Percentiles rank a stretch among this genome's conserved stretches.
These are phyloP conservation scores for Trypanosoma brucei DNA, from an alignment of 208 protist genomes.

Conservation along the genomic window DNA sequence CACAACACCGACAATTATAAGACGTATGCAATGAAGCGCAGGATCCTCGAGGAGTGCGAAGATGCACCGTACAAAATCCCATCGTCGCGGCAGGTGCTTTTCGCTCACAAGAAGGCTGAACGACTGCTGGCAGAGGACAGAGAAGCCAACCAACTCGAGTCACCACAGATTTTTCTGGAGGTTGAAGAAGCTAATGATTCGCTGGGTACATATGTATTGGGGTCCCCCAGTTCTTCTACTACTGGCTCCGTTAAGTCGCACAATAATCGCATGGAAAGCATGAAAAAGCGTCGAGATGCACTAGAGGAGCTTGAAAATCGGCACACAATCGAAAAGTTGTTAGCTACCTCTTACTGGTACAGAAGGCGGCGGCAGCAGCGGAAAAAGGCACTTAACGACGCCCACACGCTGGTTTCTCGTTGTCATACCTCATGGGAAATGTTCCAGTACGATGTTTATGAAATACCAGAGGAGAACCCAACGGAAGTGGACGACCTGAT, in stretches of 20 bases:
- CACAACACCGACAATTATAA: constrained; percentile 44
- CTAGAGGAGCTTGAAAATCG: constrained; percentile 15
- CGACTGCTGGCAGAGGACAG: not conserved
- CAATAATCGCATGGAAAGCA: not conserved
- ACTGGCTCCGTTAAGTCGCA: not conserved
- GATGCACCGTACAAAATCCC: constrained; percentile 18
- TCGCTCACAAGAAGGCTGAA: constrained; percentile 19
- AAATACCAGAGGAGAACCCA: constrained; percentile 6
- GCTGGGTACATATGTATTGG: not conserved
- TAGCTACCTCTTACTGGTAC: constrained; percentile 48
- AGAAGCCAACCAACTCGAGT: not conserved
- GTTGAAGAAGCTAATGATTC: not conserved
- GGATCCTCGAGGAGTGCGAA: constrained; percentile 4
- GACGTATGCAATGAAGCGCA: constrained; percentile 23
- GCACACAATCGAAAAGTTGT: constrained; percentile 8
- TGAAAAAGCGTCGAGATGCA: not conserved
- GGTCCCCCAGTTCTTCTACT: not conserved
- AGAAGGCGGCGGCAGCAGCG: constrained; percentile 25
- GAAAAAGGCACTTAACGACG: constrained; percentile 28
- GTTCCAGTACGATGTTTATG: constrained; percentile 44
- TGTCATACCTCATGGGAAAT: constrained; percentile 57
- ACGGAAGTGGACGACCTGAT: constrained; percentile 60
- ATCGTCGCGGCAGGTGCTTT: constrained; percentile 20
- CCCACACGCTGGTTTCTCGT: constrained; percentile 35
- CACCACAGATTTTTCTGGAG: not conserved